These are phyloP conservation scores for Phyllosticta capitalensis DNA, from an alignment of 2,329 filamentous ascomycete genomes.

Conservation along the genomic window DNA sequence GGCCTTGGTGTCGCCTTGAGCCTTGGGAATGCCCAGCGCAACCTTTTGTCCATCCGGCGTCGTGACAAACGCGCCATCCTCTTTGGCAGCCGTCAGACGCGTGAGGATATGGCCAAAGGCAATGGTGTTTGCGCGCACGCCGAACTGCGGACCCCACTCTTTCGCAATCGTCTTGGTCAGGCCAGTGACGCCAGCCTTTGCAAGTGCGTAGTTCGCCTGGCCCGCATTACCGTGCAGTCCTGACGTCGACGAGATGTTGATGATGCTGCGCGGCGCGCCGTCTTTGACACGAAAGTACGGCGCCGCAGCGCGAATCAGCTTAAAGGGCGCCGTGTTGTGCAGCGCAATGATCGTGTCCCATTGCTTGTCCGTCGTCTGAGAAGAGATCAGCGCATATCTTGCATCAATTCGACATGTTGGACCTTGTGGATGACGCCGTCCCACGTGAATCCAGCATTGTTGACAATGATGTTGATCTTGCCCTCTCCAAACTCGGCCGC, in stretches of 20 bases:
- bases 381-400: background rate
- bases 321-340: conserved; percentile 79
- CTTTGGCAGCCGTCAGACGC: conserved; percentile 72
- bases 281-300: conserved; percentile 85
- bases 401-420: background rate
- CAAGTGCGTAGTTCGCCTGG: conserved; percentile 81
- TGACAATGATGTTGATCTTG: conserved; percentile 86
- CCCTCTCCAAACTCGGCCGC: conserved; percentile 72
- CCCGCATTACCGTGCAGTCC: conserved; percentile 81
- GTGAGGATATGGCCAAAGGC: conserved; percentile 79
- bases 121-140: conserved; percentile 72
- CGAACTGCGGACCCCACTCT: conserved; percentile 77
- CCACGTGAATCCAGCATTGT: conserved; percentile 90
- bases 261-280: conserved; percentile 64
- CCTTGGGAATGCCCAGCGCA: conserved; percentile 31
- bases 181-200: conserved; percentile 74
- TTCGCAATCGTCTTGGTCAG: conserved; percentile 86
- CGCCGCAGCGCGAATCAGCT: conserved; percentile 65
- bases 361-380: conserved; percentile 72
- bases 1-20: conserved; percentile 28
- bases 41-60: conserved; percentile 57
- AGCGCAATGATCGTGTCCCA: conserved; percentile 81
- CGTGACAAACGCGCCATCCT: conserved; percentile 69
- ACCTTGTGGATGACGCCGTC: conserved; percentile 81
- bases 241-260: conserved; percentile 76